Base-by-base conservation (phyloP, 2,329 filamentous ascomycete species). In the Colletotrichum brevisporum region DNA sequence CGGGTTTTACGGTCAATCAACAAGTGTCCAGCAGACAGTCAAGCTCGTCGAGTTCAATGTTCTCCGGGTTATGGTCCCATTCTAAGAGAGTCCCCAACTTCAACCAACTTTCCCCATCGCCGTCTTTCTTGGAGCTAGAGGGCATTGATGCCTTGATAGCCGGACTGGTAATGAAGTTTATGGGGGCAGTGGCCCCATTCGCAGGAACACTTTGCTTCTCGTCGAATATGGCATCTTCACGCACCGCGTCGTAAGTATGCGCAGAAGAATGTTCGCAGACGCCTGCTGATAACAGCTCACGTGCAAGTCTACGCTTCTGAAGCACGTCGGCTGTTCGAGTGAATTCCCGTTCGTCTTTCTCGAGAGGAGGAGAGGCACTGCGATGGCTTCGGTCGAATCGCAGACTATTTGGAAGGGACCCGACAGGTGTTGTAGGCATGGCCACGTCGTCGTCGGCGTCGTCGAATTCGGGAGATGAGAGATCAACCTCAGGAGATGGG, bases 331-430 rank as follows among this genome's bases (percentile, higher is more conserved):
- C 96, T 1, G 95, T 98, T 81, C 97, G 94, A 6, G 95, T 98
- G 77, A 99, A 99, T 80, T 98, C 96, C 77, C 92, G 93, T 84
- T 98, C 95, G 75, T 98, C 95, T 75, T 93, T 94, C 82, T 98
- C 95, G 45, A 98, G 86, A 16, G 94, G 94, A 59, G 95, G 95
- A 72, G 94, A 96, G 26, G 92, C 90, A n/a, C 91, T 92, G 69
- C 93, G 90, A 69, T 79, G 75, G 73, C 82, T 77, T 75, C 80
- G 76, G 67, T 76, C 76, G 69, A 77, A 80, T 66, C 74, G 77
- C 73, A 79, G 79, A 51, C 82, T 81, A 51, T 84, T 81, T 8
- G 91, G 88, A 75, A 92, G 92, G 6, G 89, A 89, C 12, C 89
- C 88, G 63, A 88, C 88, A 13, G 90, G 90, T 1, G 89, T 89